Base-by-base conservation (phyloP, 1,284 basidiomycete species). In the Filobasidium uniguttulatum region DNA sequence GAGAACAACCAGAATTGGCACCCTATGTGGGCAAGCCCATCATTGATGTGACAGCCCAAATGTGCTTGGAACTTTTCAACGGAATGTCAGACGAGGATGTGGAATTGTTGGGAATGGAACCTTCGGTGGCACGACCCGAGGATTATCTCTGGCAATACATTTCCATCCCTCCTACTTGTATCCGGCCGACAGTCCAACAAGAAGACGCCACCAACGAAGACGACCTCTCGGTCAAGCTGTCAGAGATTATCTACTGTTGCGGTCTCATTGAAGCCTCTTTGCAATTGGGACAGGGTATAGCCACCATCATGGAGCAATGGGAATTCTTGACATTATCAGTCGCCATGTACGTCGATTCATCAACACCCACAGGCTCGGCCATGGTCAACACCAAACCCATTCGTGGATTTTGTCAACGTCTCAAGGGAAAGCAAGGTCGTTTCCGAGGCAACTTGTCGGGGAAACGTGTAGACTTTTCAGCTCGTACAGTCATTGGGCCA, bases 111-210 rank as follows among this genome's bases (percentile, higher is more conserved):
- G 91, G 93, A 1, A 71, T 98, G 48, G 81, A 86, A 55, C 94
- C 94, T 2, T 78, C 80, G 26, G 83, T 82, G 61, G 91, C 91
- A 48, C 74, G 94, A 49, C 94, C 94, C 2, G 94, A 99, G 71
- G 85, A 97, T 65, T 97, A 93, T 64, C 81, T 99, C 52, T 99
- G 94, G 94, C 93, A 97, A 68, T 98, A 98, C 68, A 82, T 99
- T 15, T 94, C 91, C 29, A 94, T 98, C 14, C 94, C 94, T 17
- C 94, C 94, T 0, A 90, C 96, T 34, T 94, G 88, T 65, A 98
- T 98, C 53, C 81, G 94, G 38, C 94, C 94, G 0, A 96, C 90
- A 5, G 94, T 99, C 1, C 84, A 86, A 0, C 94, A 98, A 66
- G 94, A 99, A 61, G 88, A 85, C 12, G 90, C 90, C 31, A 73